These are phyloP conservation scores for Rubia occidens DNA, from an alignment of 305 asterid genomes.

Conservation along the genomic window DNA sequence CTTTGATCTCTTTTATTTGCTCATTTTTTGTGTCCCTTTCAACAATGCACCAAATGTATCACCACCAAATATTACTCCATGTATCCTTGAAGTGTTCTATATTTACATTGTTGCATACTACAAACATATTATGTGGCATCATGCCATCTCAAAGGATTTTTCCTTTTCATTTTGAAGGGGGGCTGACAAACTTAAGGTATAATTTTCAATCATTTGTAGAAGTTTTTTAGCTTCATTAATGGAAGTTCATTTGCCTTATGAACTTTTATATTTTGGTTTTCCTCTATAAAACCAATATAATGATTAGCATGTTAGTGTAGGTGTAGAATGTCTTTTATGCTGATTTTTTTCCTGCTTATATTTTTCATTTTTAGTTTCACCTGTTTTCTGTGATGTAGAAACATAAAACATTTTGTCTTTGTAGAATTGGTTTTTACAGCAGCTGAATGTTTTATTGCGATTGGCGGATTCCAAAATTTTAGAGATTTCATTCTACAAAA, in stretches of 20 bases:
- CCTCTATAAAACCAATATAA: background rate
- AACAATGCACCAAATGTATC: conserved; percentile 68
- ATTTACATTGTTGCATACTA: conserved; percentile 4
- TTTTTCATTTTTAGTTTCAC: too few relatives aligned
- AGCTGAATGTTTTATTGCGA: too few relatives aligned
- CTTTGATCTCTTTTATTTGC: conserved; percentile 11
- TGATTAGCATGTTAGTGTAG: too few relatives aligned
- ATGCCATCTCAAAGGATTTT: background rate
- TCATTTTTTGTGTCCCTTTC: conserved; percentile 28
- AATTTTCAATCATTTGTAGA: background rate
- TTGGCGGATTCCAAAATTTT: too few relatives aligned
- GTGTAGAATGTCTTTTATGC: too few relatives aligned
- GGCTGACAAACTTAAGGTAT: conserved; percentile 96
- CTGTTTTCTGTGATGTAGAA: too few relatives aligned
- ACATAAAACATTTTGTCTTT: too few relatives aligned
- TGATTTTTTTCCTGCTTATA: too few relatives aligned
- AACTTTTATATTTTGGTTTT: background rate
- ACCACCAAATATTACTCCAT: conserved; percentile 84
- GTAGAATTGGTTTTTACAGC: too few relatives aligned
- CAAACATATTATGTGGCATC: conserved; percentile 7
- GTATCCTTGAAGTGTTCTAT: conserved; percentile 56
- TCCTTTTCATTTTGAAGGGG: conserved; percentile 47
- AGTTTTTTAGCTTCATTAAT: background rate
- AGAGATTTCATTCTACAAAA: too few relatives aligned
- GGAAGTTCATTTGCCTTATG: background rate